Conservation (phyloP, 495 filamentous ascomycete genomes). For the Penicillium turbatum region DNA sequence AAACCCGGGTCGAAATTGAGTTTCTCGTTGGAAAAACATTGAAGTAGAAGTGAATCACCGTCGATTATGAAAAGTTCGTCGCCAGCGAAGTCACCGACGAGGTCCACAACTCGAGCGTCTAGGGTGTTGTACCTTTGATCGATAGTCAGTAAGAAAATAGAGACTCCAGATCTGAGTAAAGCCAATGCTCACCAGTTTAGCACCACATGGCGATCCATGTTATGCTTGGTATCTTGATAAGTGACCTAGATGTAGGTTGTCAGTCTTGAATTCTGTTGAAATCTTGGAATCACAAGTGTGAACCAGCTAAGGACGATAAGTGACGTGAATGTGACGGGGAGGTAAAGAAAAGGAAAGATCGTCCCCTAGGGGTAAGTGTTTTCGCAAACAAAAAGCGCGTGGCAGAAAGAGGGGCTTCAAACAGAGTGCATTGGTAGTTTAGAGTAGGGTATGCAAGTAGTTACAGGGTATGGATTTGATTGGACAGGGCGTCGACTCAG, state of each 20-base stretch:
- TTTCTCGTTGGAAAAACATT: slow-evolving; percentile 53
- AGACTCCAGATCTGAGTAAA: background rate
- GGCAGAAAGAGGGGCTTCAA: background rate
- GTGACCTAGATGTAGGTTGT: background rate
- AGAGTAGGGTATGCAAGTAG: no score
- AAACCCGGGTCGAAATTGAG: slow-evolving; percentile 65
- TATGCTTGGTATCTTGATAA: background rate
- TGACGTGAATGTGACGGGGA: no score
- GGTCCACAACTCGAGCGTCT: slow-evolving; percentile 24
- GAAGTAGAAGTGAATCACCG: slow-evolving; percentile 64
- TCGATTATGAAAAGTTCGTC: slow-evolving; percentile 68
- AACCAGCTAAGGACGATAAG: background rate
- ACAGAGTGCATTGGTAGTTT: background rate
- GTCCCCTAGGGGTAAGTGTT: no score
- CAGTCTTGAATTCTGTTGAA: no score
- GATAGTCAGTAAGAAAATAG: background rate
- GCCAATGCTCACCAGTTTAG: background rate
- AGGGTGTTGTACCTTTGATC: slow-evolving; percentile 18
- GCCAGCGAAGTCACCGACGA: slow-evolving; percentile 66
- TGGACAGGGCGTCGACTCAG: no score
- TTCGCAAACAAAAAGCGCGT: no score
- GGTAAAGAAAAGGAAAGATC: background rate
- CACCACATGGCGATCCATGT: background rate
- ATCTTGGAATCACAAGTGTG: no score
- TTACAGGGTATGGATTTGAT: no score